A percentile compares a stretch with the other conserved stretches of the same genome.
Conservation (phyloP, 257 asterid species). For the Eucommia ulmoides region DNA sequence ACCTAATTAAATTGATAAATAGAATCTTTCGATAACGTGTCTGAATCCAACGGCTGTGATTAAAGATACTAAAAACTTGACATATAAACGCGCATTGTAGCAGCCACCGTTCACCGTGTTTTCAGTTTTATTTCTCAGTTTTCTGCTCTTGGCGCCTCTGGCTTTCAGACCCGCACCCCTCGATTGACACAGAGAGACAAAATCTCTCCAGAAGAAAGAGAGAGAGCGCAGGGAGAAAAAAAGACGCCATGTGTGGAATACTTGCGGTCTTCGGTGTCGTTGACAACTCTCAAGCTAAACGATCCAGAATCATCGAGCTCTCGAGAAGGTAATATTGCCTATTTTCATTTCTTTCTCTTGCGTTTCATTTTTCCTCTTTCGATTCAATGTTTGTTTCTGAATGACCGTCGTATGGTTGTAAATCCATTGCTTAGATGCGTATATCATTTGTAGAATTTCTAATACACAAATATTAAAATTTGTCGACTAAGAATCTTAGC, state of each 20-base stretch:
- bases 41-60: too few species aligned
- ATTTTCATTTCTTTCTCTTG: neutral
- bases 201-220: neutral
- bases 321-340: constrained; percentile 59
- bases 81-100: neutral
- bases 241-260: constrained; percentile 78
- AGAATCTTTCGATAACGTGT: too few species aligned
- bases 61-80: too few species aligned
- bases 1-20: too few species aligned
- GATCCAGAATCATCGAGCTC: constrained; percentile 81
- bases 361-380: too few species aligned
- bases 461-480: too few species aligned
- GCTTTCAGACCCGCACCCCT: neutral
- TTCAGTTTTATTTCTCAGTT: constrained; percentile 12
- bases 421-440: too few species aligned
- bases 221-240: constrained; percentile 3
- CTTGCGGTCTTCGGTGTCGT: constrained; percentile 87
- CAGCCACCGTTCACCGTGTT: constrained; percentile 17
- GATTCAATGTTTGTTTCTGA: constrained; percentile 1
- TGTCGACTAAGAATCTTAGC: too few species aligned
- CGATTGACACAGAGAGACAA: neutral
- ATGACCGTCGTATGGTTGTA: neutral
- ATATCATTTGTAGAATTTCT: too few species aligned
- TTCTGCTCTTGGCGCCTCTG: constrained; percentile 6
- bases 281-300: constrained; percentile 66